Base-by-base conservation (phyloP, 805 yeast species). In the Priceomyces haplophilus region DNA sequence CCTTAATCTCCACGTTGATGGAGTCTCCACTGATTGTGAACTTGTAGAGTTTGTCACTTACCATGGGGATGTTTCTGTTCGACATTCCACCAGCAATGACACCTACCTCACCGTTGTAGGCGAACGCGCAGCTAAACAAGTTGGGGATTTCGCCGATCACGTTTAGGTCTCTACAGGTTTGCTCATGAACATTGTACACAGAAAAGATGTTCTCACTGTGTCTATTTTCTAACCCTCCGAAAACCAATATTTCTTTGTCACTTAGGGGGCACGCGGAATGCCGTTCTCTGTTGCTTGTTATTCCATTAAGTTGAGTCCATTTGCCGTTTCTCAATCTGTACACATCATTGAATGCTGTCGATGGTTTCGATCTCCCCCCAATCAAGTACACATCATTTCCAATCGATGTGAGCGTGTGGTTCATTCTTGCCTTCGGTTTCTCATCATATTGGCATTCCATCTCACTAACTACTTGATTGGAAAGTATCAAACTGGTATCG, bases 311-410 rank as follows among this genome's bases (percentile, higher is more conserved):
- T 34, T 54, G 42, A 1, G 34, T 40, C 88, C 88, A 83, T 3
- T 40, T 27, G 2, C 42, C 41, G 21, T 51, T 47, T 2, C 41
- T 41, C 11, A 45, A 49, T 23, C 44, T 42, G 56, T 65, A 65
- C 0, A 62, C 60, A 42, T 69, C 73, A 3, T 41, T 42, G 30
- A 77, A 55, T 0, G 68, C 62, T 7, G 59, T 56, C 2, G 75
- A 72, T 0, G 95, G 95, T 1, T 79, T 71, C 2, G 73, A 61
- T 46, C 95, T 71, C 3, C 95, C 95, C 2, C 93, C 95, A 25
- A 78, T 61, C 3, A 83, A 47, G 1, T 82, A 42, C 0, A 65
- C 34, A 0, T 51, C 54, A 1, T 56, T 55, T 11, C 45, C 51
- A 1, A 76, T 30, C 0, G 54, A 41, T 0, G 76, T 70, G 25